These are phyloP conservation scores for Amorphotheca resinae DNA, from an alignment of 495 filamentous ascomycete genomes.

Conservation along the genomic window DNA sequence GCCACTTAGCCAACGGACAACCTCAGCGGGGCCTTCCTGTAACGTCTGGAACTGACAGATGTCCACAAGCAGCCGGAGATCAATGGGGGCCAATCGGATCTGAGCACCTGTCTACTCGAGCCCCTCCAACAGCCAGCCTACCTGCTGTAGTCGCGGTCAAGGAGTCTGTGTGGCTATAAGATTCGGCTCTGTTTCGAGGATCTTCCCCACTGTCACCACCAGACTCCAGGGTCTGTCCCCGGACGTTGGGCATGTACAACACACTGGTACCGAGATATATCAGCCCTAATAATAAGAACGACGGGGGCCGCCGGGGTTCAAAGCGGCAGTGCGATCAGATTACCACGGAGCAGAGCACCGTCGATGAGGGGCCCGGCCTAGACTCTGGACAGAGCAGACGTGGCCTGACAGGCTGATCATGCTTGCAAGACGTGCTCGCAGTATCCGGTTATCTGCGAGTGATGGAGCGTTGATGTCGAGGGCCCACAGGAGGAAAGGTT, in stretches of 20 bases:
- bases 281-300: conserved; percentile 12
- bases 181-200: conserved; percentile 19
- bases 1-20: conserved; percentile 9
- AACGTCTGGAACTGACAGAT: conserved; percentile 18
- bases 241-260: conserved; percentile 16
- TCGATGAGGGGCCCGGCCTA: too few relatives aligned
- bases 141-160: conserved; percentile 5
- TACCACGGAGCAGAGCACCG: too few relatives aligned
- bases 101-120: not conserved
- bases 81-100: conserved; percentile 5
- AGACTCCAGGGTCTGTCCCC: conserved; percentile 13
- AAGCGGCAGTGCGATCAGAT: not conserved
- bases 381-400: too few relatives aligned
- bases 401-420: not conserved
- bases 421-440: not conserved
- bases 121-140: not conserved
- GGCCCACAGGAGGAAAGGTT: conserved; percentile 10
- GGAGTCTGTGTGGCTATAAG: conserved; percentile 17
- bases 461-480: not conserved
- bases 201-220: conserved; percentile 16
- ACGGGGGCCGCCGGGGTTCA: not conserved
- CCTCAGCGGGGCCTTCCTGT: conserved; percentile 9
- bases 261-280: conserved; percentile 13
- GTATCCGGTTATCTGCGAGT: not conserved
- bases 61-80: conserved; percentile 15